A percentile compares a stretch with the other conserved stretches of the same genome.
These are phyloP conservation scores for Tulasnella calospora DNA, from an alignment of 768 basidiomycete genomes.

Conservation along the genomic window DNA sequence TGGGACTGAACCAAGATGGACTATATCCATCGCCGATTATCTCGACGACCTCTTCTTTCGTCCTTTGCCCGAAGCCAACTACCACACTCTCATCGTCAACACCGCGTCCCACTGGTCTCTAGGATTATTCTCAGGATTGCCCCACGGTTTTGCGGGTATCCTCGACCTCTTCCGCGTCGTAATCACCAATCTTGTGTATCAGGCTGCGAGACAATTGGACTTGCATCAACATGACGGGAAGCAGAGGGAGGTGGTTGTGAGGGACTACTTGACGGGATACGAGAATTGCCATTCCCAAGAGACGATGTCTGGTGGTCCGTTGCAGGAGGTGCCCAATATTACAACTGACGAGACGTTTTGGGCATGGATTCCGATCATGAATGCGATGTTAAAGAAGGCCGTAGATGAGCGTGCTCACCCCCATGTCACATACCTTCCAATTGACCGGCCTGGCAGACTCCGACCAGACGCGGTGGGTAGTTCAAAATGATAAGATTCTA, in stretches of 20 bases:
- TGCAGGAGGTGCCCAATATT: constrained; percentile 40
- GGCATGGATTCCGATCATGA: constrained; percentile 55
- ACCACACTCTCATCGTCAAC: constrained; percentile 57
- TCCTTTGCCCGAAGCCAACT: constrained; percentile 49
- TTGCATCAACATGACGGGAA: constrained; percentile 14
- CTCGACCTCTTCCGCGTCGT: constrained; percentile 55
- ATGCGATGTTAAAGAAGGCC: constrained; percentile 51
- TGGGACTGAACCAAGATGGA: constrained; percentile 54
- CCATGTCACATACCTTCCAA: constrained; percentile 54
- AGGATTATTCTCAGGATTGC: constrained; percentile 46
- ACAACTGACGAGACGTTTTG: constrained; percentile 49
- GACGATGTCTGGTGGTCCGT: constrained; percentile 42
- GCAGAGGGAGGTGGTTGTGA: constrained; percentile 48
- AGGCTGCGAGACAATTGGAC: constrained; percentile 48
- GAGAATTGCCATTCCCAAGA: constrained; percentile 53
- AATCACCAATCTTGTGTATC: constrained; percentile 51
- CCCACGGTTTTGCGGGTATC: constrained; percentile 49
- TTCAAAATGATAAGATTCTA: neutral
- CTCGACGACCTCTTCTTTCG: constrained; percentile 46
- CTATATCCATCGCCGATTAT: constrained; percentile 50
- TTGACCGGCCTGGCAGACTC: constrained; percentile 57
- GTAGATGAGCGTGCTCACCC: constrained; percentile 45
- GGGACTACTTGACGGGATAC: constrained; percentile 62
- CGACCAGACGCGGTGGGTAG: constrained; percentile 60
- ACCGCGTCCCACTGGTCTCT: constrained; percentile 70